These are phyloP conservation scores for Ascocoryne sarcoides DNA, from an alignment of 2,329 filamentous ascomycete genomes.

Conservation along the genomic window DNA sequence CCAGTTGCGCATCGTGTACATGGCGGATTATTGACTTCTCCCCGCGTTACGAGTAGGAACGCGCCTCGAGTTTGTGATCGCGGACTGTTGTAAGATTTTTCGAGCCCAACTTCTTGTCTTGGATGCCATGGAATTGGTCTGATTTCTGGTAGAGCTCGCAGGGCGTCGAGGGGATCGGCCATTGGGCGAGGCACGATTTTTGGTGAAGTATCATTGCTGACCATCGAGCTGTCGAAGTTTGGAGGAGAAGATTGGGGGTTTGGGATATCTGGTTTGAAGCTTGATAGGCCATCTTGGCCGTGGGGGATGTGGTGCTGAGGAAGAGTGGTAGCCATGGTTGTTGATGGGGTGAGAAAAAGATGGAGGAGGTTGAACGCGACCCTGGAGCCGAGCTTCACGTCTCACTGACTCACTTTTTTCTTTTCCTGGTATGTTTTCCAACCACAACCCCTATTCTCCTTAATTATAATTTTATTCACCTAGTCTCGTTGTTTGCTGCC, in stretches of 20 bases:
- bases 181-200: not conserved
- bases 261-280: not conserved
- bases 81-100: slow-evolving; percentile 12
- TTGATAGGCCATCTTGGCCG: slow-evolving; percentile 1
- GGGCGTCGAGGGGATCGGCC: slow-evolving; percentile 9
- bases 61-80: slow-evolving; percentile 18
- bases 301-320: slow-evolving; percentile 2
- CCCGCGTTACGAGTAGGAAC: slow-evolving; percentile 15
- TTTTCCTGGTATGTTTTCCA: too few relatives aligned
- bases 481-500: too few relatives aligned
- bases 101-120: slow-evolving; percentile 14
- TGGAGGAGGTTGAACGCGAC: not conserved
- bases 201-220: not conserved
- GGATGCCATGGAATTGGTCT: slow-evolving; percentile 18
- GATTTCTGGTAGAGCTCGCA: slow-evolving; percentile 16
- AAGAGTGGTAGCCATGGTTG: slow-evolving; percentile 6
- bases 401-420: too few relatives aligned
- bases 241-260: not conserved
- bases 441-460: too few relatives aligned
- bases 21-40: slow-evolving; percentile 12
- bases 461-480: too few relatives aligned
- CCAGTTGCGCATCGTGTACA: slow-evolving; percentile 16
- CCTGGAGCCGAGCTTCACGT: too few relatives aligned
- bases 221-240: not conserved
- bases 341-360: not conserved